Evolutionary conservation across 129 eudicot genomes (phyloP).

Genomic region (Chrysanthemum makinoi): DNA sequence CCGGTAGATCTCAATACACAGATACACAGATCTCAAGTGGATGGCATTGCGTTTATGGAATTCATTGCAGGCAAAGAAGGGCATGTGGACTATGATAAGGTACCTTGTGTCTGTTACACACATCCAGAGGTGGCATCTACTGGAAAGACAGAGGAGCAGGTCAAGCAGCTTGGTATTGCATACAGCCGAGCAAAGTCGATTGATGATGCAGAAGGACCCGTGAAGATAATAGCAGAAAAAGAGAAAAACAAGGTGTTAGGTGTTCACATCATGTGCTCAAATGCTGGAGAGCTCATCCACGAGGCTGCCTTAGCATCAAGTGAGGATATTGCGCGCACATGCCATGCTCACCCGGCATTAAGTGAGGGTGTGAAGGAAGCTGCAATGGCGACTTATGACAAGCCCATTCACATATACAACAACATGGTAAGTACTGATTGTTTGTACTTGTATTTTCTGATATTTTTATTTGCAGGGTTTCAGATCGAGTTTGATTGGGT

Average conservation of each 20-base stretch:
- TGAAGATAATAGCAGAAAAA: slow-evolving; percentile 75
- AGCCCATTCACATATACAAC: slow-evolving; percentile 72
- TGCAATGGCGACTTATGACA: slow-evolving; percentile 88
- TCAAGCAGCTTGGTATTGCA: slow-evolving; percentile 54
- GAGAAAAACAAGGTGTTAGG: slow-evolving; percentile 78
- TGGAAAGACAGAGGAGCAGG: slow-evolving; percentile 90
- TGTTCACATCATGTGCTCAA: slow-evolving; percentile 77
- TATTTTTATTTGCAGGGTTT: neutral
- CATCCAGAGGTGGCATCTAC: slow-evolving; percentile 86
- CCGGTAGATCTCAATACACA: slow-evolving; percentile 41
- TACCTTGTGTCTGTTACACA: slow-evolving; percentile 82
- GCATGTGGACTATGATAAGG: slow-evolving; percentile 83
- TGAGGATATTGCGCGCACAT: slow-evolving; percentile 88
- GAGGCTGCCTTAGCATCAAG: slow-evolving; percentile 84
- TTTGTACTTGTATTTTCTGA: neutral
- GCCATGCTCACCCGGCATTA: slow-evolving; percentile 96
- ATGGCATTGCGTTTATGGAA: slow-evolving; percentile 79
- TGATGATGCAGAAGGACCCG: slow-evolving; percentile 78
- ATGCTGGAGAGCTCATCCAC: slow-evolving; percentile 91
- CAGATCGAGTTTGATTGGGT: neutral
- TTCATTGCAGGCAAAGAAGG: slow-evolving; percentile 77
- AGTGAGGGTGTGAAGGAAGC: slow-evolving; percentile 91
- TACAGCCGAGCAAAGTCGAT: slow-evolving; percentile 90
- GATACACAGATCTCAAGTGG: too few species aligned
- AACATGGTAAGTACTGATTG: neutral